Conservation (phyloP, 305 asterid species). For the Fraxinus angustifolia region DNA sequence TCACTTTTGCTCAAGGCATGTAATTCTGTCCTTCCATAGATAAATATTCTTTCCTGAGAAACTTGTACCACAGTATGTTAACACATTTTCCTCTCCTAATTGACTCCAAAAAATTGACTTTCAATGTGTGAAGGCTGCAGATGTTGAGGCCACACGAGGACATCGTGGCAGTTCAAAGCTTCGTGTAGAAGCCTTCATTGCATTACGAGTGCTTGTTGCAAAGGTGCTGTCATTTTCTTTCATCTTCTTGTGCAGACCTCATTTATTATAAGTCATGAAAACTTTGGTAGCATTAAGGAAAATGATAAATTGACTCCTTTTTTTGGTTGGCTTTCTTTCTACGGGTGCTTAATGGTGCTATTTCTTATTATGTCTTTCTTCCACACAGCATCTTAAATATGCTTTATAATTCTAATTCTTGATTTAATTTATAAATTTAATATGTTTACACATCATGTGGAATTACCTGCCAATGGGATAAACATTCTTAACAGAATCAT, state of each 20-base stretch:
- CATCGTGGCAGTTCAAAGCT: constrained; percentile 83
- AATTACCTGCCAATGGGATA: constrained; percentile 13
- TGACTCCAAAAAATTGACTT: constrained; percentile 31
- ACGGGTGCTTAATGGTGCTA: background rate
- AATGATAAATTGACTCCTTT: constrained; percentile 4
- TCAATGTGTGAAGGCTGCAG: constrained; percentile 77
- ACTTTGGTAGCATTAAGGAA: background rate
- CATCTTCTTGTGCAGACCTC: constrained; percentile 12
- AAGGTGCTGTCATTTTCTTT: constrained; percentile 48
- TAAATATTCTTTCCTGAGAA: constrained; percentile 16
- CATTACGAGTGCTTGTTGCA: constrained; percentile 79
- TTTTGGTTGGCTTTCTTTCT: constrained; percentile 9
- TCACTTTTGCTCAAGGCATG: constrained; percentile 91
- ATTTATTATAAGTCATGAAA: constrained; percentile 1
- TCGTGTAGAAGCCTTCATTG: constrained; percentile 71
- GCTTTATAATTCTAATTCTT: constrained; percentile 1
- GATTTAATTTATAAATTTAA: background rate
- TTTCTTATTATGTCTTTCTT: background rate
- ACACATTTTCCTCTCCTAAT: background rate
- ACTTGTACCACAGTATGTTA: constrained; percentile 2
- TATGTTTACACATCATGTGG: background rate
- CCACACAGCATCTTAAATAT: background rate
- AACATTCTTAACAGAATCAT: background rate
- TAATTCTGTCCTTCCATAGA: constrained; percentile 17
- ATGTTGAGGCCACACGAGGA: constrained; percentile 77